phyloP scores from a whole-genome alignment of 352 stramenopile species.

The Phytophthora meadii region DNA sequence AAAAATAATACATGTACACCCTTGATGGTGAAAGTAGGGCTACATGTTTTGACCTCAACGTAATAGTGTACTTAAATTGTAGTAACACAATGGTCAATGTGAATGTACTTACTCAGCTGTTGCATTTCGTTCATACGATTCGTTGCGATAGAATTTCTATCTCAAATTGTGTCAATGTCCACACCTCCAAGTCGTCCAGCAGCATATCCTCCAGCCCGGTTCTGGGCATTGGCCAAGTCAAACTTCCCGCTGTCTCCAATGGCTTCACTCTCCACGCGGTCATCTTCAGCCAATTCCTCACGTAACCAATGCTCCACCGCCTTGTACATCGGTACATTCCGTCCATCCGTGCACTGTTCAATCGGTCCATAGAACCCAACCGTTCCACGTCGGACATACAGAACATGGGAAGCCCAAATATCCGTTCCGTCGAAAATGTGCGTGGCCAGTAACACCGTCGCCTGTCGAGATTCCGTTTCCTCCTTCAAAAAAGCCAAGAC shows the following conservation, averaged over 20 bases:
- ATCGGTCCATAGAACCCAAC: slow-evolving; percentile 68
- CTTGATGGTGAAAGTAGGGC: no score
- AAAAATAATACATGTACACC: no score
- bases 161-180: slow-evolving; percentile 44
- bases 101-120: no score
- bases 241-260: slow-evolving; percentile 42
- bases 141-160: no score
- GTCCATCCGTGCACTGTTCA: slow-evolving; percentile 80
- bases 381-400: slow-evolving; percentile 87
- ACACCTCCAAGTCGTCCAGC: slow-evolving; percentile 70
- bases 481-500: slow-evolving; percentile 94
- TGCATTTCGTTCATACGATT: no score
- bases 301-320: slow-evolving; percentile 94
- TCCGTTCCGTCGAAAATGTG: slow-evolving; percentile 99
- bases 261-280: slow-evolving; percentile 72
- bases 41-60: no score
- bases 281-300: slow-evolving; percentile 88
- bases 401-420: slow-evolving; percentile 94
- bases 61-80: no score
- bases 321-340: slow-evolving; percentile 89
- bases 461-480: slow-evolving; percentile 63
- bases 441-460: slow-evolving; percentile 83
- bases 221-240: slow-evolving; percentile 72
- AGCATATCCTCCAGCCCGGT: slow-evolving; percentile 79
- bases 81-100: no score